Evolutionary conservation across 163 green algal genomes (phyloP), one percentile per base, ranked within the genome.

Genomic region (Scenedesmus sp.): DNA sequence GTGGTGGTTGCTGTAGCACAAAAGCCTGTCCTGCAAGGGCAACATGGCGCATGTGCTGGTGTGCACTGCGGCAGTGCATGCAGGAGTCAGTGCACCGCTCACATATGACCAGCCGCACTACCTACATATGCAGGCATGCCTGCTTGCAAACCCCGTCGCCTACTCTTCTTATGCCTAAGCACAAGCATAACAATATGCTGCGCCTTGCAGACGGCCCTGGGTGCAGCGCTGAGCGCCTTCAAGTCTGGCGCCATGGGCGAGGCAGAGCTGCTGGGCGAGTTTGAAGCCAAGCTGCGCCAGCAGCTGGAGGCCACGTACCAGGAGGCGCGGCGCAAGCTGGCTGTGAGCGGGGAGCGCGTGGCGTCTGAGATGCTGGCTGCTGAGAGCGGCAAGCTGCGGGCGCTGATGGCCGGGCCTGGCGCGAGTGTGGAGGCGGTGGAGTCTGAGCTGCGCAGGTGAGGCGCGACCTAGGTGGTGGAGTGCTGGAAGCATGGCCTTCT

Each of bases 341-440:
- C 62, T 5, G 90, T 66, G 7, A 86, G 46, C 15, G 77, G 85
- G 9, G 90, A 93, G 85, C 64, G 67, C 7, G 23, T 87, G 52
- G 90, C 90, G 12, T 13, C 56, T 4, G 76, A 91, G 46, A 84
- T 93, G 90, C 90, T 93, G 23, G 85, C 62, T 46, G 77, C 85
- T 18, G 90, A 91, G 64, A 18, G 9, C 20, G 56, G 18, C 60
- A 91, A 88, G 90, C 85, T 93, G 76, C 85, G 86, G 4, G 62
- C 18, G 10, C 62, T 93, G 60, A 91, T 93, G 76, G 26, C 18
- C 3, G 77, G 59, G 12, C 90, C 85, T 15, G 52, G 52, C 57
- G 90, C 79, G 26, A 85, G 12, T 6, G 56, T 93, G 13, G 90
- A 93, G 4, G 77, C 86, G 4, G 86, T 93, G 2, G 90, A 93